These are phyloP conservation scores for Epichloe sp. DNA, from an alignment of 2,329 filamentous ascomycete species.

Conservation along the genomic window DNA sequence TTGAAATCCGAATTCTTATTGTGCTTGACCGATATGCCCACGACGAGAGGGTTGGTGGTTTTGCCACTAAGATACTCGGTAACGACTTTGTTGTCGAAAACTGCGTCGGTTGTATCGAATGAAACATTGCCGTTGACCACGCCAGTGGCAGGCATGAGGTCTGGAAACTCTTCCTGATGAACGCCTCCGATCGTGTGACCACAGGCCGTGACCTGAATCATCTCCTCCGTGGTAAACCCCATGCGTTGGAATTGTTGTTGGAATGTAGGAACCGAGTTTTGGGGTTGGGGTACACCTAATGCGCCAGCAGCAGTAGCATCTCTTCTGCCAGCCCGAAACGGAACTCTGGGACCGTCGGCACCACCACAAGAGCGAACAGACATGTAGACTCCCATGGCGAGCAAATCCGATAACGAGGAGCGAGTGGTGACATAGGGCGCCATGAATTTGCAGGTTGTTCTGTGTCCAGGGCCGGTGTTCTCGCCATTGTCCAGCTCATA, in stretches of 20 bases:
- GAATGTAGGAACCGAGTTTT: constrained; percentile 40
- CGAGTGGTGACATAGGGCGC: constrained; percentile 37
- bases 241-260: constrained; percentile 41
- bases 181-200: constrained; percentile 50
- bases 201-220: constrained; percentile 48
- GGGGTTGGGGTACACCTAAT: constrained; percentile 41
- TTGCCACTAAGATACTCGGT: constrained; percentile 42
- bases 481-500: constrained; percentile 43
- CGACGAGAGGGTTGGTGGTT: constrained; percentile 41
- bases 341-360: constrained; percentile 27
- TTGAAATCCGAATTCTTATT: constrained; percentile 40
- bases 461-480: constrained; percentile 43
- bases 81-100: constrained; percentile 44
- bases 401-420: constrained; percentile 42
- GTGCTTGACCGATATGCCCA: constrained; percentile 31
- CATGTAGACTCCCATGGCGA: constrained; percentile 44
- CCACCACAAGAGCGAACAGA: constrained; percentile 47
- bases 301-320: constrained; percentile 37
- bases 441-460: constrained; percentile 39
- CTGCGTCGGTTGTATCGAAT: constrained; percentile 33
- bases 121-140: constrained; percentile 28
- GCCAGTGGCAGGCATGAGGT: constrained; percentile 33
- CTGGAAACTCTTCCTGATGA: constrained; percentile 38
- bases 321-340: constrained; percentile 37
- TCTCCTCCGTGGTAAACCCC: constrained; percentile 42